Conservation (phyloP, 176 grass and related monocot genomes). For the Poa pratensis region DNA sequence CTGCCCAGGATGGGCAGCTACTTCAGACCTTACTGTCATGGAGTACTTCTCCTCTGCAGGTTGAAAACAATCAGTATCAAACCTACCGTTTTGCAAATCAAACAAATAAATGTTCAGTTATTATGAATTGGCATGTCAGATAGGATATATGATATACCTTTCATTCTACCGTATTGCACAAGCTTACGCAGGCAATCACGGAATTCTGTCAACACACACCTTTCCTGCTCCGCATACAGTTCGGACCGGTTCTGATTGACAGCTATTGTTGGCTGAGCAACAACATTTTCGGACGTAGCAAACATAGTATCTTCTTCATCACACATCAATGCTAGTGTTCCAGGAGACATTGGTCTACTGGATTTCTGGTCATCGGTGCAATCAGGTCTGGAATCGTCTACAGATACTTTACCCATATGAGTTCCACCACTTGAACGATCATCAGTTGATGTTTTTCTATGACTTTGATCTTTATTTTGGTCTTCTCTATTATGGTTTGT, state of each 20-base stretch:
- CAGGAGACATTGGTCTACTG: conserved; percentile 84
- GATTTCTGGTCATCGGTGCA: conserved; percentile 59
- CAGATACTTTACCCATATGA: conserved; percentile 39
- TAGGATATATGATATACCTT: conserved; percentile 64
- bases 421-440: conserved; percentile 54
- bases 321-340: conserved; percentile 87
- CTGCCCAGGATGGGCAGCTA: conserved; percentile 50
- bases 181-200: conserved; percentile 78
- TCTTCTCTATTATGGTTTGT: conserved; percentile 70
- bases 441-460: conserved; percentile 49
- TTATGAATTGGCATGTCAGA: conserved; percentile 29
- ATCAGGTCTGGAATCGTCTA: conserved; percentile 63
- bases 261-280: conserved; percentile 32
- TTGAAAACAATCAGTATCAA: conserved; percentile 44
- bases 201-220: conserved; percentile 74
- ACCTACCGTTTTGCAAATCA: conserved; percentile 22
- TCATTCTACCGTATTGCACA: conserved; percentile 70
- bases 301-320: conserved; percentile 81
- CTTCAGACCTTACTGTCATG: conserved; percentile 62
- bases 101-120: conserved; percentile 4
- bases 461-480: conserved; percentile 39
- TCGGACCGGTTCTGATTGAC: conserved; percentile 58
- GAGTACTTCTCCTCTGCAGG: conserved; percentile 66
- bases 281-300: conserved; percentile 51
- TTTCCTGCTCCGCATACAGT: conserved; percentile 86